Conservation (phyloP, 179 eudicot genomes). For the Nepenthes alata region DNA sequence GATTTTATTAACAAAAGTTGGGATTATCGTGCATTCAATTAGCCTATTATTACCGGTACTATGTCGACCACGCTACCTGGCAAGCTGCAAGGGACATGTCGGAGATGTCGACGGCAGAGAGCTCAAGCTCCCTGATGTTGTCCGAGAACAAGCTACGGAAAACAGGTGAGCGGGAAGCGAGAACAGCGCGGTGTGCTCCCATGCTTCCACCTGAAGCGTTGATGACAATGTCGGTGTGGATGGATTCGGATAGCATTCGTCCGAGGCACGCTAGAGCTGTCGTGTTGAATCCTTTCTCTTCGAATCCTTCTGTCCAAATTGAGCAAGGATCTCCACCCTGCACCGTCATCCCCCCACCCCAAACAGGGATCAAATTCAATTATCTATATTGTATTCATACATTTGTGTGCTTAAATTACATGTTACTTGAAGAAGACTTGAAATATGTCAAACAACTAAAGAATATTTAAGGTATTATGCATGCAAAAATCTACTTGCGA, state of each 20-base stretch:
- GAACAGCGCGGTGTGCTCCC: conserved; percentile 75
- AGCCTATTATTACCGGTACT: too few relatives aligned
- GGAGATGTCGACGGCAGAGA: conserved; percentile 51
- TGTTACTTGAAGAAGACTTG: too few relatives aligned
- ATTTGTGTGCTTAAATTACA: too few relatives aligned
- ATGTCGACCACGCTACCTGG: conserved; percentile 5
- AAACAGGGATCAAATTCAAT: too few relatives aligned
- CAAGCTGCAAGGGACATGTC: conserved; percentile 71
- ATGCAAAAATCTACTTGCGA: too few relatives aligned
- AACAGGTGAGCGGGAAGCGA: conserved; percentile 73
- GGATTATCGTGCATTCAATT: too few relatives aligned
- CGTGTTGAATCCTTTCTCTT: conserved; percentile 28
- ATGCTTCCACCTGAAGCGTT: conserved; percentile 57
- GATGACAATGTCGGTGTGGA: conserved; percentile 74
- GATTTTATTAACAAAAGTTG: background rate
- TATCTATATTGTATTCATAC: too few relatives aligned
- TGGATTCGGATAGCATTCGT: conserved; percentile 59
- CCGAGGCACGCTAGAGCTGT: conserved; percentile 46
- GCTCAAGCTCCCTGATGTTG: conserved; percentile 61
- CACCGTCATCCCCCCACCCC: background rate
- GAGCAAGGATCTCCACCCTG: conserved; percentile 67
- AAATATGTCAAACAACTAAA: too few relatives aligned
- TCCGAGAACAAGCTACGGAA: conserved; percentile 75
- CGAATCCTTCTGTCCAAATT: conserved; percentile 51
- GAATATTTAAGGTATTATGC: too few relatives aligned